Percentiles rank a stretch among this genome's conserved stretches.
Conservation (phyloP, 1,284 basidiomycete genomes). For the Sphagnurus paluster region DNA sequence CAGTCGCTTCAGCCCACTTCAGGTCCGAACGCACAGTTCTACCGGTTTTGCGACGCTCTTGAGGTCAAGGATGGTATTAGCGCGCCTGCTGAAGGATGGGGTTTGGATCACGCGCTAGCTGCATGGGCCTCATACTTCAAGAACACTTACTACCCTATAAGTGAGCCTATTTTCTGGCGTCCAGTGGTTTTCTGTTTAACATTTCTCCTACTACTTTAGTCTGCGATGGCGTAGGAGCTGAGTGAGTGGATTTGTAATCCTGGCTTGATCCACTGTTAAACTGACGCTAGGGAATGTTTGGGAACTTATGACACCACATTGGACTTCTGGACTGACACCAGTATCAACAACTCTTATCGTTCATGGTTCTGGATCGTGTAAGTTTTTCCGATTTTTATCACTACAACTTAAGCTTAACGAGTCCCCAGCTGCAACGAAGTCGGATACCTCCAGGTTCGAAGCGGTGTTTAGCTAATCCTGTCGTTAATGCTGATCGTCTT, state of each 20-base stretch:
- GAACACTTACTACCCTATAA: conserved; percentile 37
- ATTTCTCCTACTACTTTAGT: conserved; percentile 33
- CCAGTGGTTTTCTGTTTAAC: conserved; percentile 1
- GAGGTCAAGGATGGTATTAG: conserved; percentile 64
- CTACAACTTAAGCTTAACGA: not conserved
- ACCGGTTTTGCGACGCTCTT: conserved; percentile 69
- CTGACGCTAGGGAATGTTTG: conserved; percentile 47
- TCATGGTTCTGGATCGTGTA: conserved; percentile 68
- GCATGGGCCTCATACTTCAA: conserved; percentile 65
- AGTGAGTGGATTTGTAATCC: conserved; percentile 33
- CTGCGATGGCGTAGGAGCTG: conserved; percentile 38
- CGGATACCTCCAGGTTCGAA: conserved; percentile 56
- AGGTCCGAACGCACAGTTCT: conserved; percentile 54
- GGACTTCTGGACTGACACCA: conserved; percentile 50
- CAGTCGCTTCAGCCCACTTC: conserved; percentile 52
- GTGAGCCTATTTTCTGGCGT: conserved; percentile 33
- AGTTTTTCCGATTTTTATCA: conserved; percentile 15
- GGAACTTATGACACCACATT: conserved; percentile 55
- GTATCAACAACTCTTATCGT: conserved; percentile 49
- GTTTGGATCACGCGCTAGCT: conserved; percentile 57
- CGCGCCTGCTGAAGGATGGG: conserved; percentile 60
- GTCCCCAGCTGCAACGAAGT: conserved; percentile 62
- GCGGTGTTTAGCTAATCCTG: not conserved
- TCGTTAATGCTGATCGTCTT: not conserved
- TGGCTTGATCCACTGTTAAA: not conserved